A percentile compares a stretch with the other conserved stretches of the same genome.
These are phyloP conservation scores for Neurospora hispaniola DNA, from an alignment of 495 filamentous ascomycete species.

Conservation along the genomic window DNA sequence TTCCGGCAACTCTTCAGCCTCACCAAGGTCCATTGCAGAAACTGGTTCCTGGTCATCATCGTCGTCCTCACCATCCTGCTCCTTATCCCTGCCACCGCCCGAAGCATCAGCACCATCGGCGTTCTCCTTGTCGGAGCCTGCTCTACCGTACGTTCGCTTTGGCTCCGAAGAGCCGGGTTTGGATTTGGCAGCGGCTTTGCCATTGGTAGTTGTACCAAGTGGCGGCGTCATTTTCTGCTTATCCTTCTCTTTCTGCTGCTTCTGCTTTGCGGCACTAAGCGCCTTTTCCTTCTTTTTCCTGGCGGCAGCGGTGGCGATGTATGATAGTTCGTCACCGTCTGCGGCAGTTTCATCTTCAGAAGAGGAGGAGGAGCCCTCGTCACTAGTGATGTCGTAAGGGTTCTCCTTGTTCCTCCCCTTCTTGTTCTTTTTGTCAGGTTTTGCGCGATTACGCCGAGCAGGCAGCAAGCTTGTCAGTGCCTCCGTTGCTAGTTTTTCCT, in stretches of 20 bases:
- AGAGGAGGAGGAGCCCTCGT: slow-evolving; percentile 20
- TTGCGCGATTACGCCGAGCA: slow-evolving; percentile 16
- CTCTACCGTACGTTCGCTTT: not conserved
- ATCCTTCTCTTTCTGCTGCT: not conserved
- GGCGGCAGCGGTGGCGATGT: slow-evolving; percentile 19
- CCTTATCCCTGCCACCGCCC: slow-evolving; percentile 4
- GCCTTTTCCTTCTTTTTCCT: not conserved
- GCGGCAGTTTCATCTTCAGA: slow-evolving; percentile 11
- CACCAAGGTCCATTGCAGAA: not conserved
- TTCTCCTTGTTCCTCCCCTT: slow-evolving; percentile 16
- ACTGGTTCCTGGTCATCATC: slow-evolving; percentile 10
- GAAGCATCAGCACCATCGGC: slow-evolving; percentile 9
- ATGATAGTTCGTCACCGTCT: slow-evolving; percentile 23
- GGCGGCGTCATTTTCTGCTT: slow-evolving; percentile 2
- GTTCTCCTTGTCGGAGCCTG: slow-evolving; percentile 34
- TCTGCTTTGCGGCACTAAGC: not conserved
- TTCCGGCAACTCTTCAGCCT: slow-evolving; percentile 8
- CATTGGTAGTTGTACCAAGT: slow-evolving; percentile 4
- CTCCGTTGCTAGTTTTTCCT: slow-evolving; percentile 29
- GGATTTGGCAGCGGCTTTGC: not conserved
- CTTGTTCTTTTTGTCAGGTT: not conserved
- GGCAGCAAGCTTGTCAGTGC: slow-evolving; percentile 34
- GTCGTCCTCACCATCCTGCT: slow-evolving; percentile 7
- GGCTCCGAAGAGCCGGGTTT: not conserved
- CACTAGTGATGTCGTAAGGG: slow-evolving; percentile 11